Conservation (phyloP, 208 protist genomes). For the Porcisia deanei region DNA sequence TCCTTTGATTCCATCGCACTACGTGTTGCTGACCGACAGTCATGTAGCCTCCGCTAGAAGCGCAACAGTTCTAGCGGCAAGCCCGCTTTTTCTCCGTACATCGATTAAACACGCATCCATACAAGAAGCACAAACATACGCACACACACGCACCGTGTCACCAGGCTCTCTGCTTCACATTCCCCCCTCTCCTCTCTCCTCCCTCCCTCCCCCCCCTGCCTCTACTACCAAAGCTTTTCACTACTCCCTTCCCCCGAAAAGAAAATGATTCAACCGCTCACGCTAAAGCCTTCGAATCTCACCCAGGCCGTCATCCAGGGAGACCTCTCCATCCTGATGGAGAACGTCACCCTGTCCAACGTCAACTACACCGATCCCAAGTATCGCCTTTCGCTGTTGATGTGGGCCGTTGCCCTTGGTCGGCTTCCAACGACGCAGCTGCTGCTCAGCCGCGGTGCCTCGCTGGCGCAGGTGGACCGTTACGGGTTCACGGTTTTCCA, state of each 20-base stretch:
- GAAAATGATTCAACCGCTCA: slow-evolving; percentile 8
- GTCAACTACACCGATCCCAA: slow-evolving; percentile 75
- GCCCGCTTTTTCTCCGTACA: neutral
- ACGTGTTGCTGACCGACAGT: neutral
- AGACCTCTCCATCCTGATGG: slow-evolving; percentile 40
- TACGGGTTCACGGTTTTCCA: slow-evolving; percentile 76
- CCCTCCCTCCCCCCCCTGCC: neutral
- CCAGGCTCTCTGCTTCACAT: neutral
- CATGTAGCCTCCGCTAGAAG: neutral
- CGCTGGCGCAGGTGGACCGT: slow-evolving; percentile 53
- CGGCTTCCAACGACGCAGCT: slow-evolving; percentile 51
- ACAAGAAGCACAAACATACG: neutral
- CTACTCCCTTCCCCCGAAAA: neutral
- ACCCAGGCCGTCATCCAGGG: slow-evolving; percentile 53
- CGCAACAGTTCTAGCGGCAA: neutral
- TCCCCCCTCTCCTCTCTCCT: neutral
- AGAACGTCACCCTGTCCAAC: slow-evolving; percentile 58
- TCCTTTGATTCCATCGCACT: neutral
- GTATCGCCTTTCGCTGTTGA: slow-evolving; percentile 68
- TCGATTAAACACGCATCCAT: neutral
- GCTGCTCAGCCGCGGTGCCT: slow-evolving; percentile 61
- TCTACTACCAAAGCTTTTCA: neutral
- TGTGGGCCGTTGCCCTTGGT: slow-evolving; percentile 63
- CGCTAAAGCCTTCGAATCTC: slow-evolving; percentile 27
- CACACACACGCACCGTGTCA: neutral